Base-by-base conservation (phyloP, 148 eudicot genomes). In the Diospyros kaki region DNA sequence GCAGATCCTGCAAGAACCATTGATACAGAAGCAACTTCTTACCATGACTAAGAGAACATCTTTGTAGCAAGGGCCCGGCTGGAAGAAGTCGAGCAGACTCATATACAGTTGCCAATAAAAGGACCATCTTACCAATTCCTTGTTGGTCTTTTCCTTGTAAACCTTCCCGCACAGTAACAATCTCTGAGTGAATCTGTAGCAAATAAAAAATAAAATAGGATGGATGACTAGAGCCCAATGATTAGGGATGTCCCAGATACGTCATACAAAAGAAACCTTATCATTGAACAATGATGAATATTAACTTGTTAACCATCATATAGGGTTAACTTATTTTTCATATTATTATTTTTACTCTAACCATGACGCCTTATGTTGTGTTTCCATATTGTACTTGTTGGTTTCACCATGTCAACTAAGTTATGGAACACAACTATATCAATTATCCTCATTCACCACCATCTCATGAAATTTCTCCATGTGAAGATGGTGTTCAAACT, bases 41-140 rank as follows among this genome's bases (percentile, higher is more conserved):
- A 87, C 90, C 90, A 48, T 83, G 80, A 63, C 45, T 44, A 55
- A 81, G 75, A 43, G 88, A 84, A 70, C 90, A 83, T 79, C 90
- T 84, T 70, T 84, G 90, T 65, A 87, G 82, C 72, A 87, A 68
- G 55, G 86, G 86, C 52, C 90, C 90, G 55, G 90, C 83, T 69
- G 90, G 88, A 41, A 83, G 84, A 70, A 87, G 84, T 39, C 88
- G 90, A 62, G 88, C 79, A 46, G 88, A 82, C 70, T 87, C 90
- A 79, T 82, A 87, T n/a, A 84, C 70, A 66, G 86, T 82, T 73
- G 90, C 90, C 79, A 87, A 72, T 68, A 87, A 72, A 73, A 82
- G 78, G 78, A 72, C 83, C 83, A 83, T 69, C 72, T 74, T 54
- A 48, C 78, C 78, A 54, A 83, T 73, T 77, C 69, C 73, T 52